Conservation (phyloP, 2,329 filamentous ascomycete genomes). For the Aspergillus calidoustus region DNA sequence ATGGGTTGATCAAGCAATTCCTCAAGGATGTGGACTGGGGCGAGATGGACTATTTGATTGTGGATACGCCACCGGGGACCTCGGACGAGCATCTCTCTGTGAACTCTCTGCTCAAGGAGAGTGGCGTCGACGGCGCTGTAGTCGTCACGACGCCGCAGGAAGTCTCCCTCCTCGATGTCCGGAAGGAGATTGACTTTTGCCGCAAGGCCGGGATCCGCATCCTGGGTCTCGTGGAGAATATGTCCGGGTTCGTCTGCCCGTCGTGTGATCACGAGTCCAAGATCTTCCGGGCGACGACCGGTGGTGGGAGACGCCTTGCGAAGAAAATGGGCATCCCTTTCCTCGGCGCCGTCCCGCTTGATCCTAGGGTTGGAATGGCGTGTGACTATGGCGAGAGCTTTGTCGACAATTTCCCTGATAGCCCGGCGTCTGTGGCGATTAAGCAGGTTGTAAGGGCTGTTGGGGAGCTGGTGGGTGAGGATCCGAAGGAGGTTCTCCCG, state of each 20-base stretch:
- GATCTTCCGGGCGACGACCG: constrained; percentile 91
- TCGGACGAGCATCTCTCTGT: constrained; percentile 95
- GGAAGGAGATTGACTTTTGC: constrained; percentile 98
- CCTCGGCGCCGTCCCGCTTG: constrained; percentile 84
- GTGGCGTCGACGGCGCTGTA: constrained; percentile 90
- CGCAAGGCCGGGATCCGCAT: constrained; percentile 88
- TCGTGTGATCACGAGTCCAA: constrained; percentile 79
- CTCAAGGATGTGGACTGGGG: constrained; percentile 98
- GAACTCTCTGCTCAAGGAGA: constrained; percentile 87
- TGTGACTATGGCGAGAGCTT: constrained; percentile 98
- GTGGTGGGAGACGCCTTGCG: constrained; percentile 79
- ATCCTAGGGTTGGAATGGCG: constrained; percentile 92
- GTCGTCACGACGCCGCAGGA: constrained; percentile 96
- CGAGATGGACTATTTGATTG: constrained; percentile 86
- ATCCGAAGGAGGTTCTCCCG: constrained; percentile 56
- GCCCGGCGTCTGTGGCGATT: constrained; percentile 83
- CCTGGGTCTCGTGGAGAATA: constrained; percentile 93
- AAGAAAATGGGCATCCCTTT: constrained; percentile 88
- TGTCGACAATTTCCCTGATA: constrained; percentile 91
- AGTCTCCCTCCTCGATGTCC: constrained; percentile 85
- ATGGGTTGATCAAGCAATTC: constrained; percentile 96
- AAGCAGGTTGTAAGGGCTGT: constrained; percentile 78
- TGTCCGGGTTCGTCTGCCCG: constrained; percentile 95
- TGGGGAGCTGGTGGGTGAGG: constrained; percentile 66
- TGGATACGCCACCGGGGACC: constrained; percentile 95